These are phyloP conservation scores for Notholithocarpus densiflorus DNA, from an alignment of 306 rosid genomes.

Conservation along the genomic window DNA sequence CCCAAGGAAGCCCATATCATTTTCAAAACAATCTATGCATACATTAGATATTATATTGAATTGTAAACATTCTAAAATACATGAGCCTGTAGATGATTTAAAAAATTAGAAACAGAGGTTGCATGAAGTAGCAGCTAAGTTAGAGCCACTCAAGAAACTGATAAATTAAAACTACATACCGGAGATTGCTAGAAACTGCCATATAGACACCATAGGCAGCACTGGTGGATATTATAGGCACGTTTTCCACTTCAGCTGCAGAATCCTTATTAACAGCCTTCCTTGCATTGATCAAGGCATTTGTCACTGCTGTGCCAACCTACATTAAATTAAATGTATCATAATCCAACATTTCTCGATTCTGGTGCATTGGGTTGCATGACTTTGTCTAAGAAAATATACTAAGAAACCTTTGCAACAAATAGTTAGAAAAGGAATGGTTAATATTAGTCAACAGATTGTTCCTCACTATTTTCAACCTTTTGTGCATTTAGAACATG, in stretches of 20 bases:
- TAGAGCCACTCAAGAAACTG: constrained; percentile 3
- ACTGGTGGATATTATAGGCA: constrained; percentile 81
- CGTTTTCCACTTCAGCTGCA: constrained; percentile 71
- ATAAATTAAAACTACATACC: constrained; percentile 46
- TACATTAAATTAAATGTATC: constrained; percentile 27
- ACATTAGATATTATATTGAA: not conserved
- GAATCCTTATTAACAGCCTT: constrained; percentile 68
- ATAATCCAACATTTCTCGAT: not conserved
- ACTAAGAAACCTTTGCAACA: not conserved
- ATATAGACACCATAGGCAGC: constrained; percentile 84
- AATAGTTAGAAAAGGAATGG: not conserved
- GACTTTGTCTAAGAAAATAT: not conserved
- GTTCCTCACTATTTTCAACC: no score
- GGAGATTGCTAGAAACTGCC: constrained; percentile 92
- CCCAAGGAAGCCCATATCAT: no score
- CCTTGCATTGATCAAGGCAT: constrained; percentile 69
- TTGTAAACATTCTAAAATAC: not conserved
- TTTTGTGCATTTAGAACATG: no score
- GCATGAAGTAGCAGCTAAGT: constrained; percentile 12
- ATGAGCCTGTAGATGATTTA: not conserved
- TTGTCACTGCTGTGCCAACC: constrained; percentile 90
- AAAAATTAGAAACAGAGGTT: not conserved
- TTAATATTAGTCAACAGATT: not conserved
- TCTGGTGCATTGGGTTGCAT: not conserved
- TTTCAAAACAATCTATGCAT: no score